Evolutionary conservation across 2,329 filamentous ascomycete genomes (phyloP).

Genomic region (Trichoderma koningii): DNA sequence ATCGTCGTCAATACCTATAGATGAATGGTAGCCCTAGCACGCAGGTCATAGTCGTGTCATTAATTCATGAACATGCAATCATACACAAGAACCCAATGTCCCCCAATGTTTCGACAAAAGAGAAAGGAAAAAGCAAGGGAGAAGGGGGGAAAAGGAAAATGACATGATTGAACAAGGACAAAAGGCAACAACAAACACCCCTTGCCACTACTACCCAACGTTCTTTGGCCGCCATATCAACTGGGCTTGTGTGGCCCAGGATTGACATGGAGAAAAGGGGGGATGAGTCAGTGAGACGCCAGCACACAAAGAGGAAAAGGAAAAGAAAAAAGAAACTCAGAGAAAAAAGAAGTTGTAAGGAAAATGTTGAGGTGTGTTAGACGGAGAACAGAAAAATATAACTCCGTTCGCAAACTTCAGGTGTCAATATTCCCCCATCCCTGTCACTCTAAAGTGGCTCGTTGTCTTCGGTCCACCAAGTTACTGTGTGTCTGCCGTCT

Average conservation of each 20-base stretch:
- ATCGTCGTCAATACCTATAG: conserved; percentile 23
- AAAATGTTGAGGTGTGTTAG: too few species aligned
- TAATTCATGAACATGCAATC: conserved; percentile 46
- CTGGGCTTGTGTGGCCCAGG: background rate
- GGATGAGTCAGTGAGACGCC: background rate
- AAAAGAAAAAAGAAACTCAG: background rate
- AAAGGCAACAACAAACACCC: background rate
- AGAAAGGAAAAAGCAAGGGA: conserved; percentile 27
- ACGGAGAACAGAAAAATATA: background rate
- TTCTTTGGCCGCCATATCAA: background rate
- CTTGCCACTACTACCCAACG: conserved; percentile 24
- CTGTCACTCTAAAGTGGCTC: background rate
- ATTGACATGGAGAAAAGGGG: conserved; percentile 1
- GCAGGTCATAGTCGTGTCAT: conserved; percentile 37
- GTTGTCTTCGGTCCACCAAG: background rate
- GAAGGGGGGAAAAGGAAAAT: conserved; percentile 18
- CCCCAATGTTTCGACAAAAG: conserved; percentile 31
- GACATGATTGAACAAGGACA: background rate
- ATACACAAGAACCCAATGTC: conserved; percentile 34
- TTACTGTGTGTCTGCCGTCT: too few species aligned
- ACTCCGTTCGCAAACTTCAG: conserved; percentile 14
- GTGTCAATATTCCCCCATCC: too few species aligned
- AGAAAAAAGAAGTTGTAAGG: too few species aligned
- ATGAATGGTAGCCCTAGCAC: conserved; percentile 22
- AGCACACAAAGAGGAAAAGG: conserved; percentile 6